Conservation (phyloP, 495 filamentous ascomycete species). For the Penicillium bovifimosum region DNA sequence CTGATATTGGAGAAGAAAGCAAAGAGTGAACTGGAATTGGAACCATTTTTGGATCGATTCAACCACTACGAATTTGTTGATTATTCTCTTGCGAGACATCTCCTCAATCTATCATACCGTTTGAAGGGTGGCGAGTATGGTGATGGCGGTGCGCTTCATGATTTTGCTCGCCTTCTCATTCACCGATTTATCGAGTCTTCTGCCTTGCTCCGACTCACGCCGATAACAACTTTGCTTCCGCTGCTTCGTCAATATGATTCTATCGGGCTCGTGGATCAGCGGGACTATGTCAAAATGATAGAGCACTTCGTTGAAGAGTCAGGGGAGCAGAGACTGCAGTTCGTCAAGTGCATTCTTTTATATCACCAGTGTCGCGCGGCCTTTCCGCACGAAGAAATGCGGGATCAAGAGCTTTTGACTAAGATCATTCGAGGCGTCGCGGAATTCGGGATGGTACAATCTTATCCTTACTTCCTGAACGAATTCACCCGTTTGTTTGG, state of each 20-base stretch:
- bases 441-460: constrained; percentile 24
- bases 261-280: constrained; percentile 16
- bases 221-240: constrained; percentile 22
- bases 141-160: neutral
- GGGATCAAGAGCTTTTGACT: constrained; percentile 15
- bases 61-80: neutral
- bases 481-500: constrained; percentile 37
- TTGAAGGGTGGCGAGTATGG: no score
- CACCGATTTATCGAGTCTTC: neutral
- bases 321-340: constrained; percentile 12
- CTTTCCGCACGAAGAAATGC: constrained; percentile 16
- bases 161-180: neutral
- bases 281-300: constrained; percentile 29
- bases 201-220: neutral
- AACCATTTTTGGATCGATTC: neutral
- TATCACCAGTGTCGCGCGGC: constrained; percentile 39
- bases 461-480: constrained; percentile 48
- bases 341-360: constrained; percentile 29
- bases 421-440: constrained; percentile 20
- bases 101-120: neutral
- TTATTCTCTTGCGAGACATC: neutral
- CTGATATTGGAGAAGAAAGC: neutral
- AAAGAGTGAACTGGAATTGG: neutral
- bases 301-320: constrained; percentile 24
- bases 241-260: constrained; percentile 22